Base-by-base conservation (phyloP, 352 stramenopile genomes). In the Globisporangium sylvaticum region DNA sequence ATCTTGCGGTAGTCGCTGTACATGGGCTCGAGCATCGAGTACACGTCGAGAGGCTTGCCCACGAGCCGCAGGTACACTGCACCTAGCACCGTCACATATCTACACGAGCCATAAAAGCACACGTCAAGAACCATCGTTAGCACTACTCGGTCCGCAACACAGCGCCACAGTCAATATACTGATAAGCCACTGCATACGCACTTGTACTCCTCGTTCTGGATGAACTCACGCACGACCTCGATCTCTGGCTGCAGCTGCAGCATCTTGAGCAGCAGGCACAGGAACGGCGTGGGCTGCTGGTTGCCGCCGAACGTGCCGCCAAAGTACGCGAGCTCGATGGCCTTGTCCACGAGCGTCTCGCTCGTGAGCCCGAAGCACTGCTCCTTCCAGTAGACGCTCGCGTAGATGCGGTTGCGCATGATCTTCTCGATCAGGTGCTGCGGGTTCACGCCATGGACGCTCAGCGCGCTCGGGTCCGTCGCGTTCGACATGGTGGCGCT, bases 391-490 rank as follows among this genome's bases (percentile, higher is more conserved):
- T 98, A 99, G 32, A 92, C 74, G 58, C 84, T 95, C 53, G 95
- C 80, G 71, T 97, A 97, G 66, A 99, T 98, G 74, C 97, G 97
- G 76, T 98, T 95, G 31, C 97, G 91, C 67, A 97, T 98, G 76
- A 99, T 99, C 81, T 99, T 98, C 83, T 99, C 97, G 69, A 99
- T 92, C 27, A 99, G 81, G 69, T 98, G 96, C 84, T 99, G 96
- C 66, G 97, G 96, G 74, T 99, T 98, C 55, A 97, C 97, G 37
- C 97, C 97, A 71, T 99, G 96, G 14, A 99, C 83, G 58, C 84
- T 90, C 59, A 87, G 79, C 48, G 96, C 96, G 15, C 94, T 71
- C 7, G 91, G 84, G 73, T 98, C 96, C 39, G 96, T 98, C 25
- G 90, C 72, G 76, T 99, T 99, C 72, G 82, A 53, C 72, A 79